phyloP scores from a whole-genome alignment of 345 rosid genomes.

The Eucalyptus erythrocorys region DNA sequence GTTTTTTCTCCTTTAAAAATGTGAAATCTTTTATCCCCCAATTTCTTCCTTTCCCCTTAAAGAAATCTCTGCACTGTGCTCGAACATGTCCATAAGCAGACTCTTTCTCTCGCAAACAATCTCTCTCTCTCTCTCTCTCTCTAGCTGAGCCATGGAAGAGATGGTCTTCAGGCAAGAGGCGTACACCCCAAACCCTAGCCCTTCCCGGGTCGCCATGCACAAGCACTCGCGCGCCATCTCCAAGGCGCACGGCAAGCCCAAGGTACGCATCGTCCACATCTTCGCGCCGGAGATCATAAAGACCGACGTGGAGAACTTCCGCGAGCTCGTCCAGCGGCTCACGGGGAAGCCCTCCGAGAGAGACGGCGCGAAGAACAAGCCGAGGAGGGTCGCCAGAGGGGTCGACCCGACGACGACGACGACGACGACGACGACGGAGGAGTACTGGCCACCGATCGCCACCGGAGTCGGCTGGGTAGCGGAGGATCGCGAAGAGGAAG shows the following conservation, averaged over 20 bases:
- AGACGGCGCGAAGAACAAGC: neutral
- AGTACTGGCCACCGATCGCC: neutral
- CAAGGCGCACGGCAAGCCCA: constrained; percentile 48
- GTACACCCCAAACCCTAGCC: constrained; percentile 30
- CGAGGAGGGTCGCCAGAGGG: neutral
- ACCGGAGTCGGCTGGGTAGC: neutral
- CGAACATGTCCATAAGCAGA: constrained; percentile 11
- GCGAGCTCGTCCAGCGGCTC: constrained; percentile 84
- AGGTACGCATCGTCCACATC: constrained; percentile 76
- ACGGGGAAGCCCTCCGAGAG: constrained; percentile 62
- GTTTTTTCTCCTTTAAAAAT: neutral
- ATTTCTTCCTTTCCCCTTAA: neutral
- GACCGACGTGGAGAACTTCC: constrained; percentile 78
- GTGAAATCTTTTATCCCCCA: neutral
- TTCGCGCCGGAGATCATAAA: constrained; percentile 94
- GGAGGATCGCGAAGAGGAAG: constrained; percentile 6
- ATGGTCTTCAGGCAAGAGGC: neutral
- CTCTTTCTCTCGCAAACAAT: neutral
- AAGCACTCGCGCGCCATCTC: constrained; percentile 35
- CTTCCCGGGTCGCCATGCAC: constrained; percentile 25
- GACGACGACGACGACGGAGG: neutral
- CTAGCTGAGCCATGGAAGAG: neutral
- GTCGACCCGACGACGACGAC: neutral
- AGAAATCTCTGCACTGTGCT: neutral
- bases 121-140: neutral